phyloP scores from a whole-genome alignment of 1,284 basidiomycete genomes.

The Athelia psychrophila region DNA sequence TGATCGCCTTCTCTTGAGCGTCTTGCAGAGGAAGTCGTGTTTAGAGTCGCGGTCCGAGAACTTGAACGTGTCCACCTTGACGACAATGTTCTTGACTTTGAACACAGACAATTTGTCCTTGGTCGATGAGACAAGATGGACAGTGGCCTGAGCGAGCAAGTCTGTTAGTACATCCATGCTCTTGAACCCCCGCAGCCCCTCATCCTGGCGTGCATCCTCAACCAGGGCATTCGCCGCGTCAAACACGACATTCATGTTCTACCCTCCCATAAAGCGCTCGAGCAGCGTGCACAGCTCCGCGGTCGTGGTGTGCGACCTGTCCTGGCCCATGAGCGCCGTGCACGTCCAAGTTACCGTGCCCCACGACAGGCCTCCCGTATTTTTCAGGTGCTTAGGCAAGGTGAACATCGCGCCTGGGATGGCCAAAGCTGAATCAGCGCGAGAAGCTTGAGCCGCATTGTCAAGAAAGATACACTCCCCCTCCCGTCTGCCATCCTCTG shows the following conservation, averaged over 20 bases:
- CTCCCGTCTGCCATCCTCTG: too few relatives aligned
- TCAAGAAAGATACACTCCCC: too few relatives aligned
- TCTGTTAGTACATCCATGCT: too few relatives aligned
- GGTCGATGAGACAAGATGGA: slow-evolving; percentile 61
- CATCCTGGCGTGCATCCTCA: slow-evolving; percentile 75
- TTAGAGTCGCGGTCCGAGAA: slow-evolving; percentile 91
- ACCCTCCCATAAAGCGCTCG: slow-evolving; percentile 88
- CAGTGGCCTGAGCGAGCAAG: slow-evolving; percentile 45
- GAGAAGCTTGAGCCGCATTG: too few relatives aligned
- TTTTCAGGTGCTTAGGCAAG: too few relatives aligned
- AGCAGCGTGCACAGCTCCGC: slow-evolving; percentile 76
- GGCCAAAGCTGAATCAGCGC: too few relatives aligned
- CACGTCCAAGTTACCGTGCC: too few relatives aligned
- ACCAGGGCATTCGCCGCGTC: slow-evolving; percentile 75
- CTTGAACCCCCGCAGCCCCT: slow-evolving; percentile 68
- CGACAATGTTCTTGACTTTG: slow-evolving; percentile 73
- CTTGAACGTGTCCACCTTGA: slow-evolving; percentile 83
- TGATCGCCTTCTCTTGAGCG: slow-evolving; percentile 75
- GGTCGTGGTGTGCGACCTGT: too few relatives aligned
- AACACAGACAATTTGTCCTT: slow-evolving; percentile 73
- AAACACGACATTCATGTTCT: slow-evolving; percentile 65
- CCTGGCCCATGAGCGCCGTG: too few relatives aligned
- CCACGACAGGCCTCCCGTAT: too few relatives aligned
- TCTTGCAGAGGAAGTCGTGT: slow-evolving; percentile 91
- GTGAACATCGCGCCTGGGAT: too few relatives aligned